Conservation (phyloP, 352 stramenopile genomes). For the Salisapilia sapeloensis region DNA sequence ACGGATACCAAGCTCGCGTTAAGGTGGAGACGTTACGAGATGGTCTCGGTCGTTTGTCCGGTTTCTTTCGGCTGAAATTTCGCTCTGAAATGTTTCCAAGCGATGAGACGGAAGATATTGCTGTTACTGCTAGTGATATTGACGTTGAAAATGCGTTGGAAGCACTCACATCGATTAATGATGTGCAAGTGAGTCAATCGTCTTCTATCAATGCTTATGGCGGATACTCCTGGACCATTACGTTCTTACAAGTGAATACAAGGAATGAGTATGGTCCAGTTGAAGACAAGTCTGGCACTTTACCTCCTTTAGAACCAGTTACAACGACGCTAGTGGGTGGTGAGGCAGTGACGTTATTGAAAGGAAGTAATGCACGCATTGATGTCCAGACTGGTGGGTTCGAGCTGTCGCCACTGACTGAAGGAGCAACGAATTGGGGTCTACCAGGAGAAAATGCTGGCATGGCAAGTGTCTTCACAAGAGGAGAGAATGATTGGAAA, state of each 20-base stretch:
- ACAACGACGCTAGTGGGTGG: slow-evolving; percentile 9
- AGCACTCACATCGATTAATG: slow-evolving; percentile 50
- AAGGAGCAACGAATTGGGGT: slow-evolving; percentile 24
- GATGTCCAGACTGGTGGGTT: slow-evolving; percentile 35
- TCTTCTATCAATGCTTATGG: slow-evolving; percentile 52
- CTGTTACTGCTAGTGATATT: slow-evolving; percentile 29
- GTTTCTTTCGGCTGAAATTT: slow-evolving; percentile 51
- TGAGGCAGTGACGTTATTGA: slow-evolving; percentile 12
- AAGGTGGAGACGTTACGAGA: slow-evolving; percentile 31
- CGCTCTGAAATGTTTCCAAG: slow-evolving; percentile 54
- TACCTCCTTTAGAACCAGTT: slow-evolving; percentile 39
- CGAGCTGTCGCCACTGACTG: slow-evolving; percentile 8
- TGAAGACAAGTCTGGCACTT: slow-evolving; percentile 39
- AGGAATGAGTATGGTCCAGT: slow-evolving; percentile 57
- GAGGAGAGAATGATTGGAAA: slow-evolving; percentile 52
- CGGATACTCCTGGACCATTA: slow-evolving; percentile 75
- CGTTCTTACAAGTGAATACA: slow-evolving; percentile 64
- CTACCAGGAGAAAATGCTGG: slow-evolving; percentile 37
- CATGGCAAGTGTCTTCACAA: slow-evolving; percentile 45
- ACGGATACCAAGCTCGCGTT: slow-evolving; percentile 28
- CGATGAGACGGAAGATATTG: slow-evolving; percentile 52
- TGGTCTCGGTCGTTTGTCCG: slow-evolving; percentile 41
- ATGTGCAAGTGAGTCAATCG: slow-evolving; percentile 38
- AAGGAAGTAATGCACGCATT: slow-evolving; percentile 39
- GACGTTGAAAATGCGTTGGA: slow-evolving; percentile 39